These are phyloP conservation scores for Leishmania gerbilli DNA, from an alignment of 208 protist species.

Conservation along the genomic window DNA sequence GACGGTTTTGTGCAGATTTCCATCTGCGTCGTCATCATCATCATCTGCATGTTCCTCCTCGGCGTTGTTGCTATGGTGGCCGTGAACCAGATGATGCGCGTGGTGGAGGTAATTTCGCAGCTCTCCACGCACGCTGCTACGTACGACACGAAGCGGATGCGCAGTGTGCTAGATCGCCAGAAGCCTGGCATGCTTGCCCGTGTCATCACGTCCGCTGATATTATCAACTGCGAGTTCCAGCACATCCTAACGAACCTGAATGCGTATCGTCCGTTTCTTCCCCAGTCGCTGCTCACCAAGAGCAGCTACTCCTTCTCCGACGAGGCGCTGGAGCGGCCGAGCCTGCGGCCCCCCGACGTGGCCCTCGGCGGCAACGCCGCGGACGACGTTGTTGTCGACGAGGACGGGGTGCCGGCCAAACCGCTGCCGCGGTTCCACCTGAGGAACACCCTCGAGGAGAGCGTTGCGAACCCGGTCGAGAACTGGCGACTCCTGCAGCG, in stretches of 20 bases:
- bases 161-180: constrained; percentile 35
- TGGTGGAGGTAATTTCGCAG: constrained; percentile 52
- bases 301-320: constrained; percentile 25
- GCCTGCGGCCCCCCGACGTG: not conserved
- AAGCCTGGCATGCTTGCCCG: constrained; percentile 12
- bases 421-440: not conserved
- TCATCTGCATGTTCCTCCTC: constrained; percentile 50
- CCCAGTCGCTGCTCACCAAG: constrained; percentile 50
- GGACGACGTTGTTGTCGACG: not conserved
- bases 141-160: constrained; percentile 62
- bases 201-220: constrained; percentile 21
- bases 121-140: constrained; percentile 53
- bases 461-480: constrained; percentile 22
- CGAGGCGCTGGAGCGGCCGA: constrained; percentile 1
- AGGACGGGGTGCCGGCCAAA: not conserved
- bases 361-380: not conserved
- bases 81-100: constrained; percentile 46
- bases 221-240: constrained; percentile 54
- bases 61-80: constrained; percentile 42
- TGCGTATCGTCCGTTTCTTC: constrained; percentile 58
- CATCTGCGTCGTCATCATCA: constrained; percentile 57
- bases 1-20: constrained; percentile 48
- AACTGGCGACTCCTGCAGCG: constrained; percentile 28
- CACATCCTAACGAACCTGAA: constrained; percentile 56
- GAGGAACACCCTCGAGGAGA: constrained; percentile 14